phyloP scores from a whole-genome alignment of 2,329 filamentous ascomycete species.

The Scedosporium aurantiacum region DNA sequence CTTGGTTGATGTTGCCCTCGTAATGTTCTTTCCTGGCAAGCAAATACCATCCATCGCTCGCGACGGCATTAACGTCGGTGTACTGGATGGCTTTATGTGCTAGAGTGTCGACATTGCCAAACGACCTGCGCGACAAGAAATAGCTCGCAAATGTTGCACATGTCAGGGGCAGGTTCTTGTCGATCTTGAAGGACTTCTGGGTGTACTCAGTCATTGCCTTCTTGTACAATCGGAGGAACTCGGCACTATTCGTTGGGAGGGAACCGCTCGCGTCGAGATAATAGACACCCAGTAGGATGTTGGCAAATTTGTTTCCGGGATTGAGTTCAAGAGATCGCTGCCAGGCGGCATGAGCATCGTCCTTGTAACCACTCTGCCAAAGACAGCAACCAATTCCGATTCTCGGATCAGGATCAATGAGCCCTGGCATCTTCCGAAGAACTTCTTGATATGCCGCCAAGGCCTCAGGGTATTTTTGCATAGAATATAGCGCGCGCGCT shows the following conservation, averaged over 20 bases:
- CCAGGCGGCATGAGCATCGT: conserved; percentile 86
- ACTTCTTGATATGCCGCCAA: conserved; percentile 79
- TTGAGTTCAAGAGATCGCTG: conserved; percentile 66
- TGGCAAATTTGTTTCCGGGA: conserved; percentile 76
- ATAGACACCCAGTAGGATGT: conserved; percentile 81
- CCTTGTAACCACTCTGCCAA: conserved; percentile 92
- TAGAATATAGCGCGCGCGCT: conserved; percentile 73
- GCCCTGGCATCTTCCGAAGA: conserved; percentile 70
- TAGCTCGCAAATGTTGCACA: conserved; percentile 86
- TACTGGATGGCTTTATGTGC: conserved; percentile 90
- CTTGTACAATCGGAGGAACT: conserved; percentile 78
- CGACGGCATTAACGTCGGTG: conserved; percentile 92
- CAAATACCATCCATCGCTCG: conserved; percentile 95
- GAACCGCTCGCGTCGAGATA: conserved; percentile 80
- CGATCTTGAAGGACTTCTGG: conserved; percentile 84
- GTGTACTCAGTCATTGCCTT: conserved; percentile 92
- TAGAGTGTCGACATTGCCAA: conserved; percentile 71
- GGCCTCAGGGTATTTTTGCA: conserved; percentile 77
- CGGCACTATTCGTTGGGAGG: conserved; percentile 70
- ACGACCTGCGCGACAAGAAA: conserved; percentile 73
- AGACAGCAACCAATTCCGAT: conserved; percentile 95
- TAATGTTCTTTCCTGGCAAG: conserved; percentile 87
- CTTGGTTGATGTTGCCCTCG: conserved; percentile 60
- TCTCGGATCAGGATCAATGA: conserved; percentile 86
- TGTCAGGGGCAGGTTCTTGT: conserved; percentile 81